Percentiles rank a stretch among this genome's conserved stretches.
These are phyloP conservation scores for Aspergillus kassunensis DNA, from an alignment of 495 filamentous ascomycete species.

Conservation along the genomic window DNA sequence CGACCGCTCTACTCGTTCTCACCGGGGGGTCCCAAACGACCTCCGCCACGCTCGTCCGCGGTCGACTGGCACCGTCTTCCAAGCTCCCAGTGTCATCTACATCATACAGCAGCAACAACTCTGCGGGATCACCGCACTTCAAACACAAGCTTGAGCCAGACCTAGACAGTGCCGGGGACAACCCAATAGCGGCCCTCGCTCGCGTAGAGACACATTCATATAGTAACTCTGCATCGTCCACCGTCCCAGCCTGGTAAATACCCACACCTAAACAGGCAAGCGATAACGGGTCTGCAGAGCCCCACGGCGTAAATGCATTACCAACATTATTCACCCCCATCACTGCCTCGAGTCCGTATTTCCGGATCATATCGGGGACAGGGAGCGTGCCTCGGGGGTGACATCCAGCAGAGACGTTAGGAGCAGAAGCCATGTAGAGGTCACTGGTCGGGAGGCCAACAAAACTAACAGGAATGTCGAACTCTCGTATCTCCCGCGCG, in stretches of 20 bases:
- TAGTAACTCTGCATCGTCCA: slow-evolving; percentile 53
- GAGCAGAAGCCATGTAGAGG: slow-evolving; percentile 61
- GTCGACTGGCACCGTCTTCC: slow-evolving; percentile 11
- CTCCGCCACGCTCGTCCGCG: slow-evolving; percentile 30
- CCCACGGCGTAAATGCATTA: slow-evolving; percentile 74
- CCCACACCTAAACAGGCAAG: slow-evolving; percentile 63
- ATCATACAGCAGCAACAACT: slow-evolving; percentile 29
- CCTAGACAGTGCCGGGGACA: slow-evolving; percentile 1
- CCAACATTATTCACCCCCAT: slow-evolving; percentile 75
- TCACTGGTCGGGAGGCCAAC: slow-evolving; percentile 73
- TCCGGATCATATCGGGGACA: slow-evolving; percentile 58
- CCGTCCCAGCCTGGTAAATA: slow-evolving; percentile 63
- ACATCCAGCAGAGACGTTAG: slow-evolving; percentile 2
- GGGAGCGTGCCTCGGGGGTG: slow-evolving; percentile 57
- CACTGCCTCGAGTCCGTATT: slow-evolving; percentile 54
- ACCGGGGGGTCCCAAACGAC: slow-evolving; percentile 37
- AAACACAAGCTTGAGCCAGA: background rate
- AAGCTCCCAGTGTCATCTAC: slow-evolving; percentile 33
- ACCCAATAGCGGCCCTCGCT: slow-evolving; percentile 44
- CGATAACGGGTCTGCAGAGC: slow-evolving; percentile 63
- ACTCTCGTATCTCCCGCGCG: slow-evolving; percentile 33
- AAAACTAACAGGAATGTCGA: slow-evolving; percentile 59
- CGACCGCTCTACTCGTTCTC: slow-evolving; percentile 22
- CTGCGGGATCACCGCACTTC: slow-evolving; percentile 14
- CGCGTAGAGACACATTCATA: slow-evolving; percentile 60